Evolutionary conservation across 1,284 basidiomycete species (phyloP), one percentile per base, ranked within the genome.

Genomic region (Tremellales sp.): DNA sequence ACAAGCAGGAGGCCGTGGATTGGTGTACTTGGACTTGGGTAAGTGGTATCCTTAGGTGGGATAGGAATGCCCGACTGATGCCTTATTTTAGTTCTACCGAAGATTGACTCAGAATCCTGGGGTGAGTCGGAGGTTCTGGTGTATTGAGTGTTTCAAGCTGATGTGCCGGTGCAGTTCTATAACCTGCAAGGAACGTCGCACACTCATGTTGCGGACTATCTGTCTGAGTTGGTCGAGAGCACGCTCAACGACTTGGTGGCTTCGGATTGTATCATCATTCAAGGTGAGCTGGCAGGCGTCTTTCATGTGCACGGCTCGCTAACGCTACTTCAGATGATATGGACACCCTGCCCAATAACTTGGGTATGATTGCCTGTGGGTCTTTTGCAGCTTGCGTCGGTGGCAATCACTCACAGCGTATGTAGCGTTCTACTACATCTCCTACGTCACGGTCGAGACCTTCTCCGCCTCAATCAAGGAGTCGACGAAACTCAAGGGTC

Each of bases 321-420:
- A 16, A 28, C 14, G 40, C 33, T 43, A n/a, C 22, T 25, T 13
- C 60, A 85, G 89, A 94, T 63, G 86, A 95, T 70, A 92, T 95
- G 87, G 91, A 95, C 60, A 82, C 91, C 0, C 81, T 85, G 14
- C 83, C 90, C 5, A 81, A 95, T 60, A 95, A 95, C 73, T 76
- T 95, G 44, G 91, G 93, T 50, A 94, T 95, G 89, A 94, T 97
- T 57, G 92, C 92, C 0, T 95, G n/a, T n/a, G n/a, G n/a, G n/a
- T n/a, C n/a, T n/a, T n/a, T n/a, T n/a, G n/a, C n/a, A n/a, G n/a
- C n/a, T n/a, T n/a, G n/a, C n/a, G n/a, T 51, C 54, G 25, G 89
- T 73, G 92, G 89, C 70, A 90, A 42, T n/a, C 6, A 2, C 5
- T 24, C 14, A n/a, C n/a, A n/a, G n/a, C n/a, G n/a, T n/a, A n/a